A percentile compares a stretch with the other conserved stretches of the same genome.
Conservation (phyloP, 805 yeast genomes). For the Yamadazyma scolyti region DNA sequence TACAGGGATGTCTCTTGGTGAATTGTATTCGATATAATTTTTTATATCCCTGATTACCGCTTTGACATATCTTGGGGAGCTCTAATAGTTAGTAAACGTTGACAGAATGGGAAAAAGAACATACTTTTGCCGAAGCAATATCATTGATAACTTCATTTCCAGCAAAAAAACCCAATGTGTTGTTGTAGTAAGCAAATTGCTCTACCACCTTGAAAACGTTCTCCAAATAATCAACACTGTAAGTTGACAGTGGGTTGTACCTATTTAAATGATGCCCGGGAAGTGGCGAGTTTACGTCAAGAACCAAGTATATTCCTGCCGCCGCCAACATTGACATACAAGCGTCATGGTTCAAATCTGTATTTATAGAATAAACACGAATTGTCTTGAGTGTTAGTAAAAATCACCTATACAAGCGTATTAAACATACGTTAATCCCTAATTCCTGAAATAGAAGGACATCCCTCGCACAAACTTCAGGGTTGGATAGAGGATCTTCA, state of each 20-base stretch:
- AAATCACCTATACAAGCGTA: background rate
- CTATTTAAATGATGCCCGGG: slow-evolving; percentile 77
- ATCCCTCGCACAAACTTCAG: slow-evolving; percentile 74
- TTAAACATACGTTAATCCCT: slow-evolving; percentile 57
- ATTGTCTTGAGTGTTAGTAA: slow-evolving; percentile 45
- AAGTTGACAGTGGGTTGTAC: slow-evolving; percentile 91
- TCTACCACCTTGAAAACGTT: slow-evolving; percentile 79
- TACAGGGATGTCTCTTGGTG: slow-evolving; percentile 72
- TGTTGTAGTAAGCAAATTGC: slow-evolving; percentile 79
- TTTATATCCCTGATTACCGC: slow-evolving; percentile 82
- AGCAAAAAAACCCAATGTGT: slow-evolving; percentile 87
- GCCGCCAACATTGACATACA: slow-evolving; percentile 91
- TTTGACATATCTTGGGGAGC: slow-evolving; percentile 73
- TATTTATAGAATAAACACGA: slow-evolving; percentile 83
- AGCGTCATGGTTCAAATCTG: slow-evolving; percentile 74
- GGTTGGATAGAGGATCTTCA: slow-evolving; percentile 75
- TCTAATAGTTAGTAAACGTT: slow-evolving; percentile 4
- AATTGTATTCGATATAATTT: slow-evolving; percentile 54
- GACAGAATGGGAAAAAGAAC: slow-evolving; percentile 12
- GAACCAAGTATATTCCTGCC: slow-evolving; percentile 87
- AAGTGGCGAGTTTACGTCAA: slow-evolving; percentile 89
- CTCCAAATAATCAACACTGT: slow-evolving; percentile 62
- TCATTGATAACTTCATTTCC: slow-evolving; percentile 92
- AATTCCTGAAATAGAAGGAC: slow-evolving; percentile 74
- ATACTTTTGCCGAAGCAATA: slow-evolving; percentile 51